Conservation (phyloP, 108 stramenopile genomes). For the Nannochloropsis salina region DNA sequence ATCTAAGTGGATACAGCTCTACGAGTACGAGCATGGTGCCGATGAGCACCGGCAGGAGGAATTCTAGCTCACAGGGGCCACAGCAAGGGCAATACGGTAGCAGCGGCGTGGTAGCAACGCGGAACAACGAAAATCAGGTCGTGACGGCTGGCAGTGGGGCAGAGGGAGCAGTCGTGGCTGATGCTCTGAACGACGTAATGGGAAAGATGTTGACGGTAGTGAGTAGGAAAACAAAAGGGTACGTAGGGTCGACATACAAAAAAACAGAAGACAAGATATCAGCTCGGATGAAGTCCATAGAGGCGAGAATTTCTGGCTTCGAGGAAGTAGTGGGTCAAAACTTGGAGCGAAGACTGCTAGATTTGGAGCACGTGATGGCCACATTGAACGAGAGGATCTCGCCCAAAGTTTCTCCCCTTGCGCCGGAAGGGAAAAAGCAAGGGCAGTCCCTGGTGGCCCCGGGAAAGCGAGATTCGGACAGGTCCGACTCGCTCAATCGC, state of each 20-base stretch:
- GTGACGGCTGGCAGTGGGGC: background rate
- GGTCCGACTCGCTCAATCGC: too few species aligned
- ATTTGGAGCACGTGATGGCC: background rate
- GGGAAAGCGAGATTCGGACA: too few species aligned
- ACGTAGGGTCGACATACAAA: background rate
- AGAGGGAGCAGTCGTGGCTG: background rate
- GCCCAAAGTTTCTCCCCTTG: background rate
- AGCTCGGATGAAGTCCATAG: background rate
- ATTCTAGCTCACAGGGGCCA: background rate
- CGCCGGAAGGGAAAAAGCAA: background rate
- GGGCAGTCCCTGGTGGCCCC: background rate
- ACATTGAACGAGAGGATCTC: background rate
- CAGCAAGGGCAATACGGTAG: constrained; percentile 11
- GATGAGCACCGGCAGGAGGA: background rate
- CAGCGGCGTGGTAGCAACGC: background rate
- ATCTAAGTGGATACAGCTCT: background rate
- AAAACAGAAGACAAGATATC: background rate
- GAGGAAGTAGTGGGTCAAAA: constrained; percentile 1
- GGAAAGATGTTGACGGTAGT: background rate
- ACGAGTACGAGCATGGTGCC: background rate
- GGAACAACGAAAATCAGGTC: constrained; percentile 5
- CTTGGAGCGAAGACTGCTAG: background rate
- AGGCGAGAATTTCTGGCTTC: background rate
- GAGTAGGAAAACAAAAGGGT: constrained; percentile 4
- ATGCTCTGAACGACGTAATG: background rate